A percentile compares a stretch with the other conserved stretches of the same genome.
These are phyloP conservation scores for Echinochloa phyllopogon DNA, from an alignment of 176 grass and related monocot genomes.

Conservation along the genomic window DNA sequence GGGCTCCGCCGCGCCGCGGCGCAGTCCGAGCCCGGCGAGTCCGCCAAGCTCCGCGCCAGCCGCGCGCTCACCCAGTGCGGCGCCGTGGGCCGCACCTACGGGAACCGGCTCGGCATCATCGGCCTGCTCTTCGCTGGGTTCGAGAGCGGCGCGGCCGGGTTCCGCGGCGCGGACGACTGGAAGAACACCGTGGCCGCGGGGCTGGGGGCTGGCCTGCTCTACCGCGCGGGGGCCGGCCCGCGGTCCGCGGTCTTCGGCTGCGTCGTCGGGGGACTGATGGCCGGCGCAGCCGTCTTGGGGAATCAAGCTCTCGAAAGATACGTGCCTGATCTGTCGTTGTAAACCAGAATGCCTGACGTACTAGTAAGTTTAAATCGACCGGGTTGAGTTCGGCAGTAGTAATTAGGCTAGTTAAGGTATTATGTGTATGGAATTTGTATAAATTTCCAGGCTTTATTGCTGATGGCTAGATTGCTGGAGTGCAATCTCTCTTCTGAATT, in stretches of 20 bases:
- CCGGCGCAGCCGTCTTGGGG: conserved; percentile 53
- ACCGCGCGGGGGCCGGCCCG: conserved; percentile 45
- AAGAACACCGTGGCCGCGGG: conserved; percentile 74
- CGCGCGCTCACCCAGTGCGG: conserved; percentile 68
- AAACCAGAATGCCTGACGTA: background rate
- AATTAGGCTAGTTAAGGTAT: background rate
- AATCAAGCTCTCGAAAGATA: conserved; percentile 55
- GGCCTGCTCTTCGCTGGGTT: conserved; percentile 60
- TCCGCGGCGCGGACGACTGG: conserved; percentile 71
- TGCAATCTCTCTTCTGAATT: background rate
- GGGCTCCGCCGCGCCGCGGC: conserved; percentile 52
- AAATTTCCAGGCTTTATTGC: conserved; percentile 26
- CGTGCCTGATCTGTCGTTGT: conserved; percentile 51
- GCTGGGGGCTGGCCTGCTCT: conserved; percentile 58
- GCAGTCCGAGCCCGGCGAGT: conserved; percentile 61
- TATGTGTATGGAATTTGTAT: background rate
- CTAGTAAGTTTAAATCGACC: conserved; percentile 16
- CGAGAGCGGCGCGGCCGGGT: conserved; percentile 56
- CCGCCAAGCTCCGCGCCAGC: conserved; percentile 70
- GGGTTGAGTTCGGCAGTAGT: background rate
- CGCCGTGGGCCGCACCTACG: conserved; percentile 66
- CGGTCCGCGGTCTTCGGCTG: conserved; percentile 58
- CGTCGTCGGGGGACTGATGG: conserved; percentile 64
- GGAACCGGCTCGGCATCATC: conserved; percentile 62
- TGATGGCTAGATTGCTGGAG: background rate